Base-by-base conservation (phyloP, 345 rosid species). In the Citrus cavaleriei region DNA sequence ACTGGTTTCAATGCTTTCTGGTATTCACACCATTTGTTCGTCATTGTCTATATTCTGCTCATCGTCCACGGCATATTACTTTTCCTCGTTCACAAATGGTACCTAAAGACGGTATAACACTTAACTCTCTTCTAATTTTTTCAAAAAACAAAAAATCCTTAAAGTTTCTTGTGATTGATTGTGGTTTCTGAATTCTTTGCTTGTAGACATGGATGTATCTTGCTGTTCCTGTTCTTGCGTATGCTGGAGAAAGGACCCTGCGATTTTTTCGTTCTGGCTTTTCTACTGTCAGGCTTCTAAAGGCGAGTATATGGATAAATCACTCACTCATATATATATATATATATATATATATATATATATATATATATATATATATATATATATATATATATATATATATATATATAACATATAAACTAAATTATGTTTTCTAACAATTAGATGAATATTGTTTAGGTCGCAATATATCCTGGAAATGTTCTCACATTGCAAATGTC, bases 1-100 rank as follows among this genome's bases (percentile, higher is more conserved):
- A 95, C 99, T 10, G 99, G 99, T 73, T 95, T 88, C 87, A 95
- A 95, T 72, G 97, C 99, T 51, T 95, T 95, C 78, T 95, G 99
- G 99, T 95, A 95, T 81, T 95, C 99, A 19, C 99, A 95, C 86
- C 98, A 95, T 82, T 82, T 95, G 22, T 89, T 95, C 75, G 85
- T 90, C 60, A 14, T 88, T 63, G 98, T 93, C 79, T 95, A 95
- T 71, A 34, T 89, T 78, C 79, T 95, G 79, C 92, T 95, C 81
- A 22, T 91, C 75, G 80, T 92, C 81, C 99, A 95, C 16, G 96
- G 99, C 1, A 75, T 80, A 22, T 85, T 81, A 85, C 89, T 95
- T 73, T 95, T 84, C 78, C 83, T 95, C 14, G 99, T 89, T 67
- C 93, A 91, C 77, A 69, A 32, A 66, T 95, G 99, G 99, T 92